Evolutionary conservation across 129 eudicot species (phyloP), one percentile per base, ranked within the genome.

Genomic region (Tagetes erecta): DNA sequence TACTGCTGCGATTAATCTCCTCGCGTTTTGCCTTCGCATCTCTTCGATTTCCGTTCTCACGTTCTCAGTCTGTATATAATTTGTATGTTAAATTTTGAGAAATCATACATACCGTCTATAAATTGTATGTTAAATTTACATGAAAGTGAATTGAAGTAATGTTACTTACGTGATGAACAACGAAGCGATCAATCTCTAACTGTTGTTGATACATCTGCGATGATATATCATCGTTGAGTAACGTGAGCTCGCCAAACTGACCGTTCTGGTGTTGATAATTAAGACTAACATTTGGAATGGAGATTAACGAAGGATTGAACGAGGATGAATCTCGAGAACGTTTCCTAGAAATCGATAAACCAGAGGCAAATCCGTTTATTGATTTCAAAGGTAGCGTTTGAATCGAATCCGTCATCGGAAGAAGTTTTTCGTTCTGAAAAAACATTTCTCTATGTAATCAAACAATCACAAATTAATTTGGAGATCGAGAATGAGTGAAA

Each of bases 31-130:
- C 81, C 38, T 85, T 45, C 83, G 69, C 71, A 80, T 67, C 73
- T 83, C 90, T 30, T 64, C 81, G 1, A 85, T 75, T 14, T 87
- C 90, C 66, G 46, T 3, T 64, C 83, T 64, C 72, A 81, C 75
- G 12, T 82, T 83, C 67, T 77, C 86, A 10, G 53, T 81, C 93
- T 87, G 87, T 67, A 6, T 87, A 85, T 67, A 6, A 38, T 33
- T 31, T 0, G 39, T 0, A n/a, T 3, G 0, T 27, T 36, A 9
- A 0, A 0, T 0, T 5, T 6, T 8, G 30, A 68, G 0, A 3
- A 31, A 8, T 4, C 33, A 55, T 20, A 5, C 35, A 40, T 20
- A 20, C 93, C 85, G 87, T 67, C 27, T 20, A 20, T 20, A 6
- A 38, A 13, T 31, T 0, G 39, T 0, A n/a, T 3, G 0, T 27